Evolutionary conservation across 2,329 filamentous ascomycete species (phyloP).

Genomic region (Botryosphaeria agaves): DNA sequence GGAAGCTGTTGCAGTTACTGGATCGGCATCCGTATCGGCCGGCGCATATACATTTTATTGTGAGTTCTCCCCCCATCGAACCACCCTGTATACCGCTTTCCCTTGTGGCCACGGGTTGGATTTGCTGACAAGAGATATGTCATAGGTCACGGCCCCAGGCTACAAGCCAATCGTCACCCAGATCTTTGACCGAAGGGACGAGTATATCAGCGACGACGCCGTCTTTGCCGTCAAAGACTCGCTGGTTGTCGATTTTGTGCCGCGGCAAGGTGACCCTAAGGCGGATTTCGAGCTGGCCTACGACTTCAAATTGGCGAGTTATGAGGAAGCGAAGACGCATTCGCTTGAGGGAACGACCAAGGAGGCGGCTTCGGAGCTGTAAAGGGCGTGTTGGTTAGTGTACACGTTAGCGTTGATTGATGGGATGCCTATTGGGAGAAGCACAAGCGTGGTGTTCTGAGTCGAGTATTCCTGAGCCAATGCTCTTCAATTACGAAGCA

Average conservation of each 20-base stretch:
- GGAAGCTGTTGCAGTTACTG: constrained; percentile 38
- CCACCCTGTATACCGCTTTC: too few species aligned
- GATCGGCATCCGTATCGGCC: constrained; percentile 45
- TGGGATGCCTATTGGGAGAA: too few species aligned
- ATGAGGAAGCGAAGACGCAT: constrained; percentile 2
- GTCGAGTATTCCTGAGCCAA: too few species aligned
- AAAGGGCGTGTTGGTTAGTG: too few species aligned
- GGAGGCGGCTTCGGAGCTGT: neutral
- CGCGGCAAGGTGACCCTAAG: constrained; percentile 31
- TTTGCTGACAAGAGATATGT: too few species aligned
- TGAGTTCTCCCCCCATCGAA: too few species aligned
- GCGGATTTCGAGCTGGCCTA: constrained; percentile 37
- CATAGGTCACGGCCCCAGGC: constrained; percentile 33
- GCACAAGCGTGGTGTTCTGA: too few species aligned
- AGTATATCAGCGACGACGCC: constrained; percentile 41
- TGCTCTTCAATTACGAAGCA: too few species aligned
- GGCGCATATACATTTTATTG: constrained; percentile 46
- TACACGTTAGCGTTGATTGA: too few species aligned
- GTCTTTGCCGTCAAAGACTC: constrained; percentile 44
- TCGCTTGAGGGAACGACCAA: constrained; percentile 1
- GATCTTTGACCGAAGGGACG: constrained; percentile 52
- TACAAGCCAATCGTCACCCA: constrained; percentile 60
- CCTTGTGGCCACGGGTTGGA: too few species aligned
- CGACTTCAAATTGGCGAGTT: constrained; percentile 27
- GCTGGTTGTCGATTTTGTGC: constrained; percentile 38